phyloP scores from a whole-genome alignment of 108 stramenopile species.

The Fragilaria crotonensis region DNA sequence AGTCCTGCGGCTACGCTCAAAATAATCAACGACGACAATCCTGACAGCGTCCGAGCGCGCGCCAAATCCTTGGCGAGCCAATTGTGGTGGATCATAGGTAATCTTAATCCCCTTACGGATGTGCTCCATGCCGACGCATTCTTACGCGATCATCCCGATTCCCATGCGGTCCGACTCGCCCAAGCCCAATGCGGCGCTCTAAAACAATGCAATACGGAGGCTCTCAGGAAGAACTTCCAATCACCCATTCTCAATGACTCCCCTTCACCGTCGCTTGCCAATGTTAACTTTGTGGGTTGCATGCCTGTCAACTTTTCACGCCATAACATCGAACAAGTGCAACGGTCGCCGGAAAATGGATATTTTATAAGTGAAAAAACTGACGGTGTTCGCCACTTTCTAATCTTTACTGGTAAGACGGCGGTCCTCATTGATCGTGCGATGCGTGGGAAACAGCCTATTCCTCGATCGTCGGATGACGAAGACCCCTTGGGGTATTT shows the following conservation, averaged over 20 bases:
- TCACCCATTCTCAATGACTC: conserved; percentile 28
- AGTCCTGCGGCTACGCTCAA: conserved; percentile 42
- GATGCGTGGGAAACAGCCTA: conserved; percentile 75
- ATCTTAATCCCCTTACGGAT: conserved; percentile 75
- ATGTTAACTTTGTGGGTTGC: conserved; percentile 82
- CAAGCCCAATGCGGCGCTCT: conserved; percentile 71
- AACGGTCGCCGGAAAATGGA: conserved; percentile 50
- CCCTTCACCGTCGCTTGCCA: conserved; percentile 25
- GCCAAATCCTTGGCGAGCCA: conserved; percentile 53
- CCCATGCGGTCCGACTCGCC: conserved; percentile 48
- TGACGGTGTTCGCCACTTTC: conserved; percentile 91
- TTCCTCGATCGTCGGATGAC: conserved; percentile 11
- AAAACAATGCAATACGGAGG: conserved; percentile 52
- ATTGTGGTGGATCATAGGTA: conserved; percentile 69
- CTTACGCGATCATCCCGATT: conserved; percentile 54
- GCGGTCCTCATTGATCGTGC: conserved; percentile 87
- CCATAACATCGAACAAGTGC: conserved; percentile 87
- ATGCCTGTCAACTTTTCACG: conserved; percentile 96
- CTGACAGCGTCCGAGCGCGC: conserved; percentile 29
- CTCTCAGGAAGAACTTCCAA: conserved; percentile 7
- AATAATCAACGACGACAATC: conserved; percentile 44
- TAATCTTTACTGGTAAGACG: conserved; percentile 84
- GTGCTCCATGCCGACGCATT: conserved; percentile 73
- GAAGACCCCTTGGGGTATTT: conserved; percentile 50
- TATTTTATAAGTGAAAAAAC: conserved; percentile 96